Evolutionary conservation across 352 stramenopile species (phyloP).

Genomic region (Phytophthora boehmeriae): DNA sequence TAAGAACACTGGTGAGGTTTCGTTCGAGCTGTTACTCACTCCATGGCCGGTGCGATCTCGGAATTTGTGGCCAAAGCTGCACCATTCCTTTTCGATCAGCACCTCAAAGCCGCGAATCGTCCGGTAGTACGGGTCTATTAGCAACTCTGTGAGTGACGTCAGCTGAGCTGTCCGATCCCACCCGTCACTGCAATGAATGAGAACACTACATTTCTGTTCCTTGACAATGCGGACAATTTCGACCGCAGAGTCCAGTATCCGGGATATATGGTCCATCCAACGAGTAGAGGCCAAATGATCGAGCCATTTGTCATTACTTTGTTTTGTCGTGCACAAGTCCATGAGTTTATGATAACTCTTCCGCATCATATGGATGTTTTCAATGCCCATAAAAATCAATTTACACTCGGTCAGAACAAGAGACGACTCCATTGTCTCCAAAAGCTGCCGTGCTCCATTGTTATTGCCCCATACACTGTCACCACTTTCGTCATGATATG

Average conservation of each 20-base stretch:
- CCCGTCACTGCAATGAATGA: slow-evolving; percentile 98
- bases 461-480: slow-evolving; percentile 18
- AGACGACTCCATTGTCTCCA: slow-evolving; percentile 53
- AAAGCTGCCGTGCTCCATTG: slow-evolving; percentile 26
- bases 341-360: slow-evolving; percentile 83
- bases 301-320: slow-evolving; percentile 80
- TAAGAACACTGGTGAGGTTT: slow-evolving; percentile 98
- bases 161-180: slow-evolving; percentile 97
- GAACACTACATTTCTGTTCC: slow-evolving; percentile 89
- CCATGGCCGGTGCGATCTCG: slow-evolving; percentile 72
- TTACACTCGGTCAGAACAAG: slow-evolving; percentile 82
- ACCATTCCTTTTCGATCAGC: slow-evolving; percentile 92
- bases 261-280: slow-evolving; percentile 81
- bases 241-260: slow-evolving; percentile 81
- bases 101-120: slow-evolving; percentile 86
- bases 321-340: slow-evolving; percentile 70
- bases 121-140: slow-evolving; percentile 92
- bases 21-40: slow-evolving; percentile 55
- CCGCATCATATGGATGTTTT: slow-evolving; percentile 93
- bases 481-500: slow-evolving; percentile 8
- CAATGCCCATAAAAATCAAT: slow-evolving; percentile 91
- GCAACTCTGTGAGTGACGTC: slow-evolving; percentile 76
- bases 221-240: slow-evolving; percentile 86
- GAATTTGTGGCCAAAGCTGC: slow-evolving; percentile 91
- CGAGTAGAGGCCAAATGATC: slow-evolving; percentile 74